These are phyloP conservation scores for Cladosporium austrohemisphaericum DNA, from an alignment of 2,329 filamentous ascomycete genomes.

Conservation along the genomic window DNA sequence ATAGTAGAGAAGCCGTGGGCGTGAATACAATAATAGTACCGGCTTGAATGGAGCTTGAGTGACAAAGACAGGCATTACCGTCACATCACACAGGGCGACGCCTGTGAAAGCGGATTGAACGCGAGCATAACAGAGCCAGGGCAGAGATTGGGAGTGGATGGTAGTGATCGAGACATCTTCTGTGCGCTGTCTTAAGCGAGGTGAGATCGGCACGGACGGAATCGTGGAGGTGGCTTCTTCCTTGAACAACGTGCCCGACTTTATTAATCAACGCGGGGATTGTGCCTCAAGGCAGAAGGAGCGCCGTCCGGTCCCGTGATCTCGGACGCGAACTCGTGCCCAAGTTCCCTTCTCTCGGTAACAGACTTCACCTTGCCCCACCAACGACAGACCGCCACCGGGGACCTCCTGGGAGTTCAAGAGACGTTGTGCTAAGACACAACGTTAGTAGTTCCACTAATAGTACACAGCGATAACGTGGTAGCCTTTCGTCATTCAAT, in stretches of 20 bases:
- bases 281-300: constrained; percentile 5
- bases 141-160: neutral
- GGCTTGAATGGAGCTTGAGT: no score
- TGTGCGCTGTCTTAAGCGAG: neutral
- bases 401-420: no score
- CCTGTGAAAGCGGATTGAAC: no score
- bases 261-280: constrained; percentile 4
- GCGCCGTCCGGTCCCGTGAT: constrained; percentile 13
- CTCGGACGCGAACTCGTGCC: neutral
- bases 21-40: no score
- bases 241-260: neutral
- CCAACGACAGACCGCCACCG: no score
- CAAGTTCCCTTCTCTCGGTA: neutral
- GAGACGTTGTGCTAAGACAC: neutral
- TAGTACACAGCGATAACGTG: no score
- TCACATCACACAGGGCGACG: no score
- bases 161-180: no score
- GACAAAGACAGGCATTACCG: no score
- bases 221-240: constrained; percentile 4
- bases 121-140: neutral
- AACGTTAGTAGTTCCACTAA: neutral
- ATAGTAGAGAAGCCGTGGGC: no score
- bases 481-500: neutral
- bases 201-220: neutral
- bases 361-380: neutral